These are phyloP conservation scores for Aotearoamyces nothofagi DNA, from an alignment of 2,329 filamentous ascomycete species.

Conservation along the genomic window DNA sequence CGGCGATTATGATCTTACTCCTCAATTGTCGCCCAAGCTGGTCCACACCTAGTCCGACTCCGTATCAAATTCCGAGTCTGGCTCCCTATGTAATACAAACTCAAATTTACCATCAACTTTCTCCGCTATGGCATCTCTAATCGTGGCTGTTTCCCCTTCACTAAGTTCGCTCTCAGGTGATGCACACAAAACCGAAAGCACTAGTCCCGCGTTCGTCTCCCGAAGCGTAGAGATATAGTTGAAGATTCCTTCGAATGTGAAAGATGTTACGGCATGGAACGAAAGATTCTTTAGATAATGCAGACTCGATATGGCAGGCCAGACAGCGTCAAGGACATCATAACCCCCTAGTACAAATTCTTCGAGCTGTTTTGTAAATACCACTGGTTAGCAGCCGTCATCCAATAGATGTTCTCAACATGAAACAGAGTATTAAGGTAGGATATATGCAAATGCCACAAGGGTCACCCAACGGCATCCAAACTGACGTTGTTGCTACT, in stretches of 20 bases:
- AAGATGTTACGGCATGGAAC: constrained; percentile 37
- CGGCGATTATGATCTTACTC: too few relatives aligned
- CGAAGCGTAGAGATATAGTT: constrained; percentile 24
- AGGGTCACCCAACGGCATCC: too few relatives aligned
- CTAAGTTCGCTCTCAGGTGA: constrained; percentile 14
- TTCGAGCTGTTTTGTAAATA: constrained; percentile 34
- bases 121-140: constrained; percentile 14
- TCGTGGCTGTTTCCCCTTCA: constrained; percentile 12
- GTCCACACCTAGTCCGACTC: constrained; percentile 13
- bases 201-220: constrained; percentile 18
- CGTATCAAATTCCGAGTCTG: constrained; percentile 13
- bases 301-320: constrained; percentile 28
- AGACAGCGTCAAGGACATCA: constrained; percentile 32
- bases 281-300: constrained; percentile 32
- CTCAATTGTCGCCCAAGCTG: too few relatives aligned
- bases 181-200: constrained; percentile 19
- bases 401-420: too few relatives aligned
- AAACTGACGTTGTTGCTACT: too few relatives aligned
- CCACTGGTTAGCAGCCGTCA: too few relatives aligned
- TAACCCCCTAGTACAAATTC: constrained; percentile 40
- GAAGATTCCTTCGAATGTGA: constrained; percentile 34
- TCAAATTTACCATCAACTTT: constrained; percentile 21
- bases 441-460: too few relatives aligned
- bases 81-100: constrained; percentile 17
- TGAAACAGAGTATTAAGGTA: too few relatives aligned